Conservation (phyloP, 2,329 filamentous ascomycete species). For the Diatrype stigma region DNA sequence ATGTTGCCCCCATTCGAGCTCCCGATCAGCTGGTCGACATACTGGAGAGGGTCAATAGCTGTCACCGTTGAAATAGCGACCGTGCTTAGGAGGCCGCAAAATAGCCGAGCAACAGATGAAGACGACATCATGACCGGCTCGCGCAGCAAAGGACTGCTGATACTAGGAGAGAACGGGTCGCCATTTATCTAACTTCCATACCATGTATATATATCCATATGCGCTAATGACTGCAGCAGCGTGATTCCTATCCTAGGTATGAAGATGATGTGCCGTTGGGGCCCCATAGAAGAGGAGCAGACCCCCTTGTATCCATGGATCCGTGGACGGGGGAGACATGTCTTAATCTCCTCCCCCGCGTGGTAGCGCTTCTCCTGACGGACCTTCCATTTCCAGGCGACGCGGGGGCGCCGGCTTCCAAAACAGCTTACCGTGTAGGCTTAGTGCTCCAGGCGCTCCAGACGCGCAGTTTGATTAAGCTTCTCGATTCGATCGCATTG, state of each 20-base stretch:
- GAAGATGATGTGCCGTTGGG: not conserved
- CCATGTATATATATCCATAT: not conserved
- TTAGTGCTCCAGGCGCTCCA: too few relatives aligned
- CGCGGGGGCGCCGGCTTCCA: not conserved
- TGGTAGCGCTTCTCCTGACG: not conserved
- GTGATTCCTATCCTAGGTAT: too few relatives aligned
- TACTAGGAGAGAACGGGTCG: not conserved
- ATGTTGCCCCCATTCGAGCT: slow-evolving; percentile 44
- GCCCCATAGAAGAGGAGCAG: not conserved
- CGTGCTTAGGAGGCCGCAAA: slow-evolving; percentile 11
- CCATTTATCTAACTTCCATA: not conserved
- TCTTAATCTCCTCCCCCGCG: not conserved
- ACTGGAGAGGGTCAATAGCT: slow-evolving; percentile 32
- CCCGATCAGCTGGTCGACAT: slow-evolving; percentile 51
- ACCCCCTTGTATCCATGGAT: not conserved
- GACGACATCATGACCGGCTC: slow-evolving; percentile 16
- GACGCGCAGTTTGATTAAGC: not conserved
- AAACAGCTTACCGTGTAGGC: not conserved
- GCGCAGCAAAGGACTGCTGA: not conserved
- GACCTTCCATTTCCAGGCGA: not conserved
- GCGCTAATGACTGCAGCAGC: too few relatives aligned
- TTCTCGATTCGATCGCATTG: not conserved
- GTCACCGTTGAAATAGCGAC: slow-evolving; percentile 11
- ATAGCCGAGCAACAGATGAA: slow-evolving; percentile 8
- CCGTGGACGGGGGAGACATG: not conserved